phyloP scores from a whole-genome alignment of 148 eudicot genomes.

The Cornus controversa region DNA sequence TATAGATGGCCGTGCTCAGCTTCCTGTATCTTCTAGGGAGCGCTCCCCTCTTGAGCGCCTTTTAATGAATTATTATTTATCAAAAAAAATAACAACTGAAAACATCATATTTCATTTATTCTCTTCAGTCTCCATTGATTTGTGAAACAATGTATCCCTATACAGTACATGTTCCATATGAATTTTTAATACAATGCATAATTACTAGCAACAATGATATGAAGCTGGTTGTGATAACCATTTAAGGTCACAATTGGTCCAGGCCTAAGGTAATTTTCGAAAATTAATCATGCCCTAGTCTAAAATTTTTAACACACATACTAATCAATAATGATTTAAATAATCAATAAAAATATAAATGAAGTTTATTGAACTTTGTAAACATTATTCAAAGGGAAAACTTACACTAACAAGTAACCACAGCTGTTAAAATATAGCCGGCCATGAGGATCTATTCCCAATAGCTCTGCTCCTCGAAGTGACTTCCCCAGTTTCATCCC shows the following conservation, averaged over 20 bases:
- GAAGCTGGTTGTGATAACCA: not conserved
- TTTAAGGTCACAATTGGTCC: not conserved
- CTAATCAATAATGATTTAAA: too few relatives aligned
- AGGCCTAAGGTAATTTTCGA: not conserved
- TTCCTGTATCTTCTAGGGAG: too few relatives aligned
- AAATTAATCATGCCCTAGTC: not conserved
- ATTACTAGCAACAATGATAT: not conserved
- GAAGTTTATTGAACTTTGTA: not conserved
- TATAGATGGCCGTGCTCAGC: too few relatives aligned
- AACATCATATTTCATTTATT: not conserved
- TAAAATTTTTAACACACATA: not conserved
- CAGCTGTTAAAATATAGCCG: constrained; percentile 66
- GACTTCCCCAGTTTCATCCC: constrained; percentile 56
- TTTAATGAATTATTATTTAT: too few relatives aligned
- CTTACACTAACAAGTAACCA: constrained; percentile 97
- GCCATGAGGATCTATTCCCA: constrained; percentile 81
- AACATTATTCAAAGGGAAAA: constrained; percentile 17
- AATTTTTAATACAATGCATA: not conserved
- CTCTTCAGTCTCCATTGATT: not conserved
- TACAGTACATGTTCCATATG: not conserved
- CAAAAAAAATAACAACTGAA: not conserved
- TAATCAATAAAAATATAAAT: not conserved
- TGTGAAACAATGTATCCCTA: not conserved
- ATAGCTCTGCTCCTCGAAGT: constrained; percentile 80
- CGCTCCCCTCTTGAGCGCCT: too few relatives aligned